Evolutionary conservation across 352 stramenopile species (phyloP), one percentile per base, ranked within the genome.

Genomic region (Pilasporangium apinafurcum): DNA sequence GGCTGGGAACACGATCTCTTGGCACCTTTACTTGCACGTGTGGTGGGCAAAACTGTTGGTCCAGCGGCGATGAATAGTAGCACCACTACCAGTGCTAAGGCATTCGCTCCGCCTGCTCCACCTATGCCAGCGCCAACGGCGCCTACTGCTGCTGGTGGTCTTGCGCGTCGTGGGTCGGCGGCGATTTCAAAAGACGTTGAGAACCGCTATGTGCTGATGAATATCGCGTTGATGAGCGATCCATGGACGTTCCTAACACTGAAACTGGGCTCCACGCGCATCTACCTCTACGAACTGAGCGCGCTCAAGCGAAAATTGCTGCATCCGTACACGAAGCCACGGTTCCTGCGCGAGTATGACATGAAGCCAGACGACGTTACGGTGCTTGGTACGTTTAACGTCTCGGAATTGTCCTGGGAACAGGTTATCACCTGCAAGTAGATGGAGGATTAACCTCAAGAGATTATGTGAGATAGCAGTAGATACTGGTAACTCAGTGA

Each of bases 1-100:
- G 73, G 67, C 37, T 79, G 67, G 67, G 67, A 65, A 42, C 53
- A 75, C 38, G 64, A 76, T 43, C 53, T 79, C 12, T 49, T 76
- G 40, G 31, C 41, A 9, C 61, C 61, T 37, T n/a, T 79, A 24
- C 47, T 67, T 12, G 32, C 24, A 24, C 16, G 64, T 20, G 26
- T 78, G 16, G 34, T 36, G 2, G 25, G 36, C 12, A 25, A 5
- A 8, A 26, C 36, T n/a, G 43, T 50, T 9, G 35, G 43, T 6
- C n/a, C n/a, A n/a, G n/a, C n/a, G n/a, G n/a, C n/a, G n/a, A n/a
- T n/a, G n/a, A n/a, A n/a, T n/a, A n/a, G n/a, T n/a, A n/a, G n/a
- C n/a, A n/a, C n/a, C n/a, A n/a, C n/a, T n/a, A n/a, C n/a, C n/a
- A n/a, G n/a, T n/a, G n/a, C n/a, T n/a, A n/a, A n/a, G n/a, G n/a